Evolutionary conservation across 2,329 filamentous ascomycete species (phyloP).

Genomic region (Chaetomiaceae sp.): DNA sequence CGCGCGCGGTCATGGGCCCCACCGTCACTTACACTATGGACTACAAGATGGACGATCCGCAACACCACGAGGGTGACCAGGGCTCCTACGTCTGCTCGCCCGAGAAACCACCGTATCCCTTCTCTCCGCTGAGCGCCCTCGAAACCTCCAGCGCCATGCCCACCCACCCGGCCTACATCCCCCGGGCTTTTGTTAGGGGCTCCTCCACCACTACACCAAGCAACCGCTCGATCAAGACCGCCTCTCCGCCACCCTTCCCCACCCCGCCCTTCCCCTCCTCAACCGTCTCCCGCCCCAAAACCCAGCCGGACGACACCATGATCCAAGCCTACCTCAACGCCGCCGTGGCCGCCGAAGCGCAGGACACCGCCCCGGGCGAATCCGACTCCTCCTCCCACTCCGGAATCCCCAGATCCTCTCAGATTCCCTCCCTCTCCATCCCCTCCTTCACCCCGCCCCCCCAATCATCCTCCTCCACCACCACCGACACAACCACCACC

Average conservation of each 20-base stretch:
- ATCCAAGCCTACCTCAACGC: slow-evolving; percentile 19
- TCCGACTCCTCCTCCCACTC: slow-evolving; percentile 1
- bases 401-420: background rate
- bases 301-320: slow-evolving; percentile 14
- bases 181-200: slow-evolving; percentile 30
- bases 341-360: background rate
- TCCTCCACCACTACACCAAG: slow-evolving; percentile 15
- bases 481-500: background rate
- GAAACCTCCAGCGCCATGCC: slow-evolving; percentile 35
- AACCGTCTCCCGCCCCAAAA: slow-evolving; percentile 6
- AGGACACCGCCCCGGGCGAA: background rate
- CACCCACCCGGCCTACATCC: slow-evolving; percentile 46
- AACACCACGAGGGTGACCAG: slow-evolving; percentile 13
- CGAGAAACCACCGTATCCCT: slow-evolving; percentile 15
- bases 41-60: slow-evolving; percentile 27
- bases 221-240: slow-evolving; percentile 12
- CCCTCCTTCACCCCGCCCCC: background rate
- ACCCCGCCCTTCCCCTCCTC: slow-evolving; percentile 4
- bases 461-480: slow-evolving; percentile 2
- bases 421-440: background rate
- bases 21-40: slow-evolving; percentile 30
- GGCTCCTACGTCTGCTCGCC: slow-evolving; percentile 16
- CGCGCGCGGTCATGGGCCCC: slow-evolving; percentile 3
- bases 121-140: slow-evolving; percentile 16
- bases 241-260: slow-evolving; percentile 8